Evolutionary conservation across 2,329 filamentous ascomycete genomes (phyloP).

Genomic region (Lomentospora prolificans): DNA sequence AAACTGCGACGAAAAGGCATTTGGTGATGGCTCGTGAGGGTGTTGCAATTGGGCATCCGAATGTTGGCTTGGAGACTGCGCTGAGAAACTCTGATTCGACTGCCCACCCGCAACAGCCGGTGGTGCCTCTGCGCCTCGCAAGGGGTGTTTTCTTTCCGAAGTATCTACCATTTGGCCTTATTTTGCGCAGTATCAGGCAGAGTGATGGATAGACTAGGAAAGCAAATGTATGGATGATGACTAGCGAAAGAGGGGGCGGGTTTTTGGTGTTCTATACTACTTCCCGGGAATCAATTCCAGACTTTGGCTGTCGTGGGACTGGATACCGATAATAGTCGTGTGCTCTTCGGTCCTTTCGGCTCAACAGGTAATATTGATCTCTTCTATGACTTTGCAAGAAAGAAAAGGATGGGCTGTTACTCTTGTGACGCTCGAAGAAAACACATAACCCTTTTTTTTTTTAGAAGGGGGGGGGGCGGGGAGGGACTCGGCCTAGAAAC

Average conservation of each 20-base stretch:
- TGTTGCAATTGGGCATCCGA: constrained; percentile 14
- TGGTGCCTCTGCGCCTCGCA: constrained; percentile 12
- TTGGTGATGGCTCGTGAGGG: constrained; percentile 21
- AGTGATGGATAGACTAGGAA: not conserved
- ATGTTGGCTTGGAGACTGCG: constrained; percentile 14
- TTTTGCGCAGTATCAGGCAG: not conserved
- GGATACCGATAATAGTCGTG: too few relatives aligned
- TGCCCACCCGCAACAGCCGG: not conserved
- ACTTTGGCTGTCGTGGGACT: not conserved
- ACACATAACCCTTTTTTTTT: too few relatives aligned
- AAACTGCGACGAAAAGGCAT: constrained; percentile 31
- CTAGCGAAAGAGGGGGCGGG: not conserved
- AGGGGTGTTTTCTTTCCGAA: constrained; percentile 13
- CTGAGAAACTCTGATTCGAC: not conserved
- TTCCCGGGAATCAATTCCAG: not conserved
- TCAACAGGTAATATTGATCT: too few relatives aligned
- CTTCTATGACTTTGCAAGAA: too few relatives aligned
- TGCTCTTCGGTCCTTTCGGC: too few relatives aligned
- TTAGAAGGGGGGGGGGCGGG: too few relatives aligned
- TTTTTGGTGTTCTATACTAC: not conserved
- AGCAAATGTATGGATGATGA: not conserved
- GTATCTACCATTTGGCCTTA: not conserved
- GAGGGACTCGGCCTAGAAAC: too few relatives aligned
- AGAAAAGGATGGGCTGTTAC: too few relatives aligned
- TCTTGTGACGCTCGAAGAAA: too few relatives aligned